These are phyloP conservation scores for Quercus parvula DNA, from an alignment of 306 rosid genomes.

Conservation along the genomic window DNA sequence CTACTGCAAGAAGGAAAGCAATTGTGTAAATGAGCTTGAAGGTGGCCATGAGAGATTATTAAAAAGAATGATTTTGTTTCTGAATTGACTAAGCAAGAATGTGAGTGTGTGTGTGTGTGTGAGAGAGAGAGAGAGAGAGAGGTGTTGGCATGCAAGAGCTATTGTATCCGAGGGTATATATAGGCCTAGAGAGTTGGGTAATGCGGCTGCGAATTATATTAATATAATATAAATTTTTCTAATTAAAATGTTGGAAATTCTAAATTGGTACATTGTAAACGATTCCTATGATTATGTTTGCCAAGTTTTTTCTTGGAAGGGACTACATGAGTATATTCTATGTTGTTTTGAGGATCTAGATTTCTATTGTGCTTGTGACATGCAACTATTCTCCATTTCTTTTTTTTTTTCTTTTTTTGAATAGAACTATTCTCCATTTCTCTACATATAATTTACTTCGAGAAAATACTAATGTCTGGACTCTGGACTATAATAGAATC, in stretches of 20 bases:
- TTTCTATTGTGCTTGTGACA: slow-evolving; percentile 45
- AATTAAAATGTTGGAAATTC: neutral
- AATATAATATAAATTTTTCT: neutral
- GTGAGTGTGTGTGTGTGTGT: neutral
- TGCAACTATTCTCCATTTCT: slow-evolving; percentile 21
- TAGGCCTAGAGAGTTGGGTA: slow-evolving; percentile 23
- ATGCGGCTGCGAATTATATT: neutral
- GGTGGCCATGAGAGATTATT: slow-evolving; percentile 37
- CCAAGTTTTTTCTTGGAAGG: slow-evolving; percentile 35
- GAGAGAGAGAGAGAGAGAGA: neutral
- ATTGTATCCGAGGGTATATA: slow-evolving; percentile 32
- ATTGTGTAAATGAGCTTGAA: slow-evolving; percentile 25
- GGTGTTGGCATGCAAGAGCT: slow-evolving; percentile 25
- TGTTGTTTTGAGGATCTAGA: slow-evolving; percentile 1
- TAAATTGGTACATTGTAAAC: slow-evolving; percentile 13
- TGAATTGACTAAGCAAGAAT: neutral
- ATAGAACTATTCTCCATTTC: neutral
- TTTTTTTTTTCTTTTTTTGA: no score
- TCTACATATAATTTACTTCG: neutral
- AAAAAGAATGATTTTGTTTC: neutral
- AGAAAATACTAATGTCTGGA: neutral
- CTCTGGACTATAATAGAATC: neutral
- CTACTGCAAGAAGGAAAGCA: slow-evolving; percentile 32
- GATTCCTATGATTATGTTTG: slow-evolving; percentile 33
- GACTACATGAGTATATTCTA: slow-evolving; percentile 22